Evolutionary conservation across 2,329 filamentous ascomycete species (phyloP).

Genomic region (Sarocladium brachiariae): DNA sequence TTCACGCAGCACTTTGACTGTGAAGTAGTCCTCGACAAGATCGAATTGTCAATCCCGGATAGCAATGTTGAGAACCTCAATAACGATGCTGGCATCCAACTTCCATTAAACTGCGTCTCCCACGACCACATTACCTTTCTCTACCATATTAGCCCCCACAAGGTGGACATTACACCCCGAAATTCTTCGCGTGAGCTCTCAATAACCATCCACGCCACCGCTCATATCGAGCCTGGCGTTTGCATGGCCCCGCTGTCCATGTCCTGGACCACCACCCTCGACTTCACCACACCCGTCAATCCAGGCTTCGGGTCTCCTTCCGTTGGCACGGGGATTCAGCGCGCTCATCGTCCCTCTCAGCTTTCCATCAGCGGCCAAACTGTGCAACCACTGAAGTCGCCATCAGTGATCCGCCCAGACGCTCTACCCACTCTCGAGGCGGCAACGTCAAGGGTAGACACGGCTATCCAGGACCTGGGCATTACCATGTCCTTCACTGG

Average conservation of each 20-base stretch:
- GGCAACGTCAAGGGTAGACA: conserved; percentile 37
- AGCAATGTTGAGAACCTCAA: conserved; percentile 54
- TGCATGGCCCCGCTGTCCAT: conserved; percentile 58
- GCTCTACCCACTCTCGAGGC: conserved; percentile 53
- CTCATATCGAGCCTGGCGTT: conserved; percentile 44
- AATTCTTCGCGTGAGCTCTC: conserved; percentile 46
- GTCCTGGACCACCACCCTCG: conserved; percentile 61
- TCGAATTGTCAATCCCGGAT: conserved; percentile 50
- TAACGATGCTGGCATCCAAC: conserved; percentile 32
- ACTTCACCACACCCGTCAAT: conserved; percentile 61
- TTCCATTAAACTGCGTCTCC: conserved; percentile 57
- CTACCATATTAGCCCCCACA: conserved; percentile 55
- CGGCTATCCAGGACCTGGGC: conserved; percentile 53
- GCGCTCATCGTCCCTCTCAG: conserved; percentile 55
- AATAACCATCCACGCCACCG: conserved; percentile 54
- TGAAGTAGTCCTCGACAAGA: conserved; percentile 53
- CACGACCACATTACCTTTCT: conserved; percentile 72
- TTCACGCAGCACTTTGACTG: conserved; percentile 65
- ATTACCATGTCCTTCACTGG: conserved; percentile 70
- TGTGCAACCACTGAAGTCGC: conserved; percentile 48
- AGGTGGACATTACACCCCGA: conserved; percentile 37
- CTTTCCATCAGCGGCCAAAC: conserved; percentile 52
- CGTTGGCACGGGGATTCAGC: conserved; percentile 52
- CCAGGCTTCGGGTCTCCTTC: conserved; percentile 51
- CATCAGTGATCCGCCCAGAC: conserved; percentile 52